Conservation (phyloP, 208 protist species). For the Endotrypanum monterogeii region DNA sequence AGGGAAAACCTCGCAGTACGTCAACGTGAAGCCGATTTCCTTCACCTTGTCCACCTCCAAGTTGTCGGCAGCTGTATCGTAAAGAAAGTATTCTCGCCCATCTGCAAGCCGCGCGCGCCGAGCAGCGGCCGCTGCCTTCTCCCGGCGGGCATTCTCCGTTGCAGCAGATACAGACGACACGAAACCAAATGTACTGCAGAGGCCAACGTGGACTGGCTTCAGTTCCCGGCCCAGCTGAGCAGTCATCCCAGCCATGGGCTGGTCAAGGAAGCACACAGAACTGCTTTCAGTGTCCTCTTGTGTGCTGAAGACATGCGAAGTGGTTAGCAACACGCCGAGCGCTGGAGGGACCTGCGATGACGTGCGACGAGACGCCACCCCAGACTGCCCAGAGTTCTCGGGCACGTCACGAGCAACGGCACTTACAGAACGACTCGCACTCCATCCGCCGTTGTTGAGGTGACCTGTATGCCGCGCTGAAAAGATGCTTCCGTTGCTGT, state of each 20-base stretch:
- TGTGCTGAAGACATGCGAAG: constrained; percentile 62
- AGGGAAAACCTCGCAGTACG: constrained; percentile 62
- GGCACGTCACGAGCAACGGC: background rate
- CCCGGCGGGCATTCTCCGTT: constrained; percentile 13
- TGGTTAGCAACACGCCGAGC: constrained; percentile 74
- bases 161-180: constrained; percentile 42
- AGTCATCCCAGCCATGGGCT: constrained; percentile 67
- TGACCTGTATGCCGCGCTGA: background rate
- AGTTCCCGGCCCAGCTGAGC: constrained; percentile 48
- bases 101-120: constrained; percentile 4
- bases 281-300: constrained; percentile 30
- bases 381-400: background rate
- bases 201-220: constrained; percentile 44
- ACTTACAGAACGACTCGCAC: background rate
- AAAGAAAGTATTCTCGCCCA: constrained; percentile 22
- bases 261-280: constrained; percentile 75
- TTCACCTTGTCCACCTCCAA: constrained; percentile 40
- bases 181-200: constrained; percentile 63
- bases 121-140: background rate
- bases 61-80: constrained; percentile 14
- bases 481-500: background rate
- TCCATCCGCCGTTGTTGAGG: background rate
- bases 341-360: constrained; percentile 1
- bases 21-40: constrained; percentile 76
- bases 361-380: background rate